These are phyloP conservation scores for Umbellularia californica DNA, from an alignment of 164 flowering plant genomes.

Conservation along the genomic window DNA sequence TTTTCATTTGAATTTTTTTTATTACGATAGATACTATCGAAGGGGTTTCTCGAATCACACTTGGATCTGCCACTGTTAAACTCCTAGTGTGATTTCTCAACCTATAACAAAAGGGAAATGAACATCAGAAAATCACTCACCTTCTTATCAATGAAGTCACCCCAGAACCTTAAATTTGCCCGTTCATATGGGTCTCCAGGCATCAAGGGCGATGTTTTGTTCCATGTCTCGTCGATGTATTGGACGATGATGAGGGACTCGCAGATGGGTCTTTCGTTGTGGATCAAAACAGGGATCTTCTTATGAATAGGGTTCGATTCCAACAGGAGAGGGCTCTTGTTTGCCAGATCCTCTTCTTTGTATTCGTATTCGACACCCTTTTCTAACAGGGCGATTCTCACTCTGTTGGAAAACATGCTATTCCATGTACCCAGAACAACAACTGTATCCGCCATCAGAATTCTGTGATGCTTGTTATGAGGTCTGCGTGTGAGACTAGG, in stretches of 20 bases:
- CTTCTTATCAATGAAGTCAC: constrained; percentile 17
- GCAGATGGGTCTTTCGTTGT: constrained; percentile 15
- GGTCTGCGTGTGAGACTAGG: not conserved
- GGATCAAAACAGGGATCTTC: constrained; percentile 19
- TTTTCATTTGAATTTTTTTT: too few relatives aligned
- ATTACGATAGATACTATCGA: too few relatives aligned
- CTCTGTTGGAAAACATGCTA: constrained; percentile 32
- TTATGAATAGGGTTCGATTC: constrained; percentile 14
- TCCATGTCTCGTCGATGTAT: constrained; percentile 19
- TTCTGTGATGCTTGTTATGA: not conserved
- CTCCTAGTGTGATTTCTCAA: too few relatives aligned
- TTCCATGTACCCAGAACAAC: constrained; percentile 11
- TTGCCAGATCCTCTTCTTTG: not conserved
- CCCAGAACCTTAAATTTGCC: constrained; percentile 21
- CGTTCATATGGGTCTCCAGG: constrained; percentile 15
- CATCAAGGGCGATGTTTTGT: constrained; percentile 5
- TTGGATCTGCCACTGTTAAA: too few relatives aligned
- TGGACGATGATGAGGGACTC: constrained; percentile 20
- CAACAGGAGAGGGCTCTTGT: constrained; percentile 13
- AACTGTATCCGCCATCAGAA: not conserved
- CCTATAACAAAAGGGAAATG: too few relatives aligned
- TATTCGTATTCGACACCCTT: constrained; percentile 23
- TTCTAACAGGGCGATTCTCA: constrained; percentile 25
- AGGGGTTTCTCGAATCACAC: too few relatives aligned
- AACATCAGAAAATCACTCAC: not conserved